Evolutionary conservation across 177 flowering plant species (phyloP).

Genomic region (Vitis hybrid): DNA sequence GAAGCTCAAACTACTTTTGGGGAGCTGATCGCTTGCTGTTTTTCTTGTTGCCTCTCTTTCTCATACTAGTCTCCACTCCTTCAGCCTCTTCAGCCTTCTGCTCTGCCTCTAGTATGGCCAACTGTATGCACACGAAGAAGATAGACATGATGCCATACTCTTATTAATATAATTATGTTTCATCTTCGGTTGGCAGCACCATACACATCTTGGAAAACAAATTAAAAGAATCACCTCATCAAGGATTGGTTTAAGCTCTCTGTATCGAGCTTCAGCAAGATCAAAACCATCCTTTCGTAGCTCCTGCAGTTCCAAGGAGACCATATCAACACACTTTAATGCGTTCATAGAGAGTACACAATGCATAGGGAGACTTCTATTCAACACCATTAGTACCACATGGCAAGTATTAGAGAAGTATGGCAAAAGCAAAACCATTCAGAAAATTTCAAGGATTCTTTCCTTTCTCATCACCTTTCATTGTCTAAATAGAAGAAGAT

Average conservation of each 20-base stretch:
- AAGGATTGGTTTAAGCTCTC: conserved; percentile 92
- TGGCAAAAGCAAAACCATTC: no score
- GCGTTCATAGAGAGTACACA: no score
- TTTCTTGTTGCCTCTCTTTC: conserved; percentile 74
- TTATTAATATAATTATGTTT: background rate
- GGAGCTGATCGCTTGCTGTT: conserved; percentile 24
- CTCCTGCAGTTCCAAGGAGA: conserved; percentile 47
- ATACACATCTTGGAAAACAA: background rate
- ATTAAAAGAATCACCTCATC: conserved; percentile 61
- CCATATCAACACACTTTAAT: background rate
- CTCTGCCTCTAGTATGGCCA: conserved; percentile 83
- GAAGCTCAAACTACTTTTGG: background rate
- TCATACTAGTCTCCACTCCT: conserved; percentile 68
- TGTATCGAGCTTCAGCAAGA: conserved; percentile 85
- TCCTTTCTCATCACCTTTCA: no score
- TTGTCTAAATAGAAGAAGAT: no score
- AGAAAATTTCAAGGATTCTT: no score
- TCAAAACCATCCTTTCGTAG: conserved; percentile 98
- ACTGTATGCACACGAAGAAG: conserved; percentile 32
- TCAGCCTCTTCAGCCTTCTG: conserved; percentile 94
- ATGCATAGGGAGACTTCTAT: no score
- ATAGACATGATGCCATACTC: background rate
- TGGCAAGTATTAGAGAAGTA: no score
- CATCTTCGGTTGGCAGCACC: background rate
- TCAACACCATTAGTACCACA: no score